Percentiles rank a stretch among this genome's conserved stretches.
These are phyloP conservation scores for Endoconidiophora polonica DNA, from an alignment of 2,329 filamentous ascomycete genomes.

Conservation along the genomic window DNA sequence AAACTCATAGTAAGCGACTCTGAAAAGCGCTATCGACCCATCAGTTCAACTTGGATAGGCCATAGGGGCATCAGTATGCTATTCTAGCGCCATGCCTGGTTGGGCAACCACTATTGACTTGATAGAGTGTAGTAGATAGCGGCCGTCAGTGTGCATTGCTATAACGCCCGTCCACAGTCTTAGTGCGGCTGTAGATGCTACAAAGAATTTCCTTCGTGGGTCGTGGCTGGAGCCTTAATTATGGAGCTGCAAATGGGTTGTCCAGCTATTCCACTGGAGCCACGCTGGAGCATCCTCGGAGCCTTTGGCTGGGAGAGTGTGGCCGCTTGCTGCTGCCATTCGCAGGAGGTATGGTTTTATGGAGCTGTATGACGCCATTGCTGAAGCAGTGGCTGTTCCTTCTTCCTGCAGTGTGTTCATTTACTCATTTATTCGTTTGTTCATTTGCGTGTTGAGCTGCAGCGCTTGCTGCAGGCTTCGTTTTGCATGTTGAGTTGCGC, in stretches of 20 bases:
- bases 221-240: slow-evolving; percentile 11
- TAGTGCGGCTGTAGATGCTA: neutral
- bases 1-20: no score
- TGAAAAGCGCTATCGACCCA: no score
- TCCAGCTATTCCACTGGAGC: neutral
- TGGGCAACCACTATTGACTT: no score
- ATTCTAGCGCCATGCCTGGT: no score
- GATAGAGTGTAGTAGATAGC: no score
- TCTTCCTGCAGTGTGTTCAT: slow-evolving; percentile 3
- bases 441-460: neutral
- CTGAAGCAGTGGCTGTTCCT: neutral
- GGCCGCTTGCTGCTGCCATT: slow-evolving; percentile 2
- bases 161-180: no score
- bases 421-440: no score
- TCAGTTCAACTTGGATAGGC: no score
- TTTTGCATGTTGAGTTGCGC: slow-evolving; percentile 8
- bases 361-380: slow-evolving; percentile 10
- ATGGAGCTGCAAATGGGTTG: slow-evolving; percentile 7
- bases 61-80: no score
- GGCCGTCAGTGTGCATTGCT: no score
- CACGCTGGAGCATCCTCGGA: slow-evolving; percentile 4
- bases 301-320: neutral
- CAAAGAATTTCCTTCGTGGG: slow-evolving; percentile 10
- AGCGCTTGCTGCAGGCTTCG: neutral
- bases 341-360: neutral